phyloP scores from a whole-genome alignment of 1,139 yeast species.

The Chernovozyma sophiae-reginae region DNA sequence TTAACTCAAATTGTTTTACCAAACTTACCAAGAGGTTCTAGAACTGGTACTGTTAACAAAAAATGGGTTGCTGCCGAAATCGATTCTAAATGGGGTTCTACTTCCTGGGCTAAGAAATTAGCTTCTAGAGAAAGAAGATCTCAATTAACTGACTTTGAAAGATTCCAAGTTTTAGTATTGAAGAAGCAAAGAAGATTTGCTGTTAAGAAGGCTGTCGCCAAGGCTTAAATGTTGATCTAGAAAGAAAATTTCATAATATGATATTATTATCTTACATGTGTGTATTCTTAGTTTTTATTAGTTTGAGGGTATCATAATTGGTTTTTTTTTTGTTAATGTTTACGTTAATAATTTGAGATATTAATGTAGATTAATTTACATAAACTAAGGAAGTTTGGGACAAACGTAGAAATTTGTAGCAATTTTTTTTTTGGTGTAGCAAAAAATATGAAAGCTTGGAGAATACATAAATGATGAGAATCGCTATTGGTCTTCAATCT shows the following conservation, averaged over 20 bases:
- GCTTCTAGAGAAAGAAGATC: conserved; percentile 93
- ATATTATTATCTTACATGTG: conserved; percentile 12
- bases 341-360: conserved; percentile 16
- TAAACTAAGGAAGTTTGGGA: not conserved
- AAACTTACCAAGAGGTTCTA: conserved; percentile 90
- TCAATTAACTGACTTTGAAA: conserved; percentile 92
- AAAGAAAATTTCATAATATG: conserved; percentile 4
- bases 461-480: too few species aligned
- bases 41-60: conserved; percentile 81
- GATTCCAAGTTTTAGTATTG: conserved; percentile 98
- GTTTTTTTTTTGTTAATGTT: conserved; percentile 27
- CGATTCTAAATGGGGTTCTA: conserved; percentile 85
- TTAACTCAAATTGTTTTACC: conserved; percentile 89
- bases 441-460: too few species aligned
- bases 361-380: not conserved
- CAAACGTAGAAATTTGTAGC: too few species aligned
- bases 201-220: conserved; percentile 79
- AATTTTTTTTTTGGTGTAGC: too few species aligned
- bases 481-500: too few species aligned
- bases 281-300: conserved; percentile 29
- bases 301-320: conserved; percentile 31
- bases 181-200: conserved; percentile 96
- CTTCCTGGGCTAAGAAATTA: conserved; percentile 97
- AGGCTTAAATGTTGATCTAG: conserved; percentile 55
- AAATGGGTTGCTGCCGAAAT: conserved; percentile 92